These are phyloP conservation scores for Candida sonorensis DNA, from an alignment of 805 yeast species.

Conservation along the genomic window DNA sequence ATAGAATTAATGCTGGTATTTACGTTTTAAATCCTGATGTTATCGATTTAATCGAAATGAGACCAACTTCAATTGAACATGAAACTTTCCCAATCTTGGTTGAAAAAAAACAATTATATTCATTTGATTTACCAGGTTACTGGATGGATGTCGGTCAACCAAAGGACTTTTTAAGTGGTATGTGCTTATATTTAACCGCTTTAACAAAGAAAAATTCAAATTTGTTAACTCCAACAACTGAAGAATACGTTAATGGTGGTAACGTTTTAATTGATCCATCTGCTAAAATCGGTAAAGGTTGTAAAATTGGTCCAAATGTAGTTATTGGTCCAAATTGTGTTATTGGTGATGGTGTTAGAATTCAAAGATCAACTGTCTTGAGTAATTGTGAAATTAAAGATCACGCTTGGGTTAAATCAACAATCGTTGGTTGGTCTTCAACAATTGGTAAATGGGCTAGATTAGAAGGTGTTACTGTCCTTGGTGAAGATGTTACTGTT, in stretches of 20 bases:
- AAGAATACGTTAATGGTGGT: slow-evolving; percentile 76
- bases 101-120: slow-evolving; percentile 79
- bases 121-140: slow-evolving; percentile 97
- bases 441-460: slow-evolving; percentile 99
- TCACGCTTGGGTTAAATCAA: slow-evolving; percentile 96
- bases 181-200: slow-evolving; percentile 84
- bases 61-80: slow-evolving; percentile 98
- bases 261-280: slow-evolving; percentile 92
- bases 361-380: slow-evolving; percentile 89
- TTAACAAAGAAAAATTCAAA: slow-evolving; percentile 74
- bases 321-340: slow-evolving; percentile 94
- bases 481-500: slow-evolving; percentile 98
- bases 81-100: slow-evolving; percentile 98
- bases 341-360: slow-evolving; percentile 98
- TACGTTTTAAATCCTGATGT: slow-evolving; percentile 97
- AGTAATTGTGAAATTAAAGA: slow-evolving; percentile 88
- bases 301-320: slow-evolving; percentile 97
- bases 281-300: slow-evolving; percentile 86
- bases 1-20: slow-evolving; percentile 99
- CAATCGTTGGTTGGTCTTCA: slow-evolving; percentile 99
- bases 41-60: slow-evolving; percentile 91
- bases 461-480: slow-evolving; percentile 93
- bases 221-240: slow-evolving; percentile 51
- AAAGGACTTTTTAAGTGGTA: slow-evolving; percentile 97
- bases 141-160: slow-evolving; percentile 99